Evolutionary conservation across 1,139 yeast genomes (phyloP).

Genomic region (Saccharomyces pastorianus): DNA sequence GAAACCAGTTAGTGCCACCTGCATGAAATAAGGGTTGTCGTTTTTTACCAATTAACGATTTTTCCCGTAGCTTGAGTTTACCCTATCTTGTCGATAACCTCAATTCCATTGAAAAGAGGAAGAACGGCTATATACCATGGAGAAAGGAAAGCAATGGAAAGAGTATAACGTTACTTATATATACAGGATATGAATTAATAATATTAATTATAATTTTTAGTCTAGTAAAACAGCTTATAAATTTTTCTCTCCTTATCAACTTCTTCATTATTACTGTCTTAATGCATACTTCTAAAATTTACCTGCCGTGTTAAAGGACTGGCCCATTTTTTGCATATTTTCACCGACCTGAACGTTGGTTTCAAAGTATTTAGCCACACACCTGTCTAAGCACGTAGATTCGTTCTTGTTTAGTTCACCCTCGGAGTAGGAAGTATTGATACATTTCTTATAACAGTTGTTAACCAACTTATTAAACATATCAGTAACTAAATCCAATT

Average conservation of each 20-base stretch:
- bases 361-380: conserved; percentile 94
- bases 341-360: conserved; percentile 96
- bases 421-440: conserved; percentile 53
- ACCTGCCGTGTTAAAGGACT: conserved; percentile 34
- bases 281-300: conserved; percentile 17
- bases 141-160: not conserved
- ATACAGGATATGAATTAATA: not conserved
- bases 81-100: not conserved
- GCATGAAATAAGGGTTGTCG: not conserved
- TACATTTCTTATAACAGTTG: conserved; percentile 87
- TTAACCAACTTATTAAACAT: conserved; percentile 85
- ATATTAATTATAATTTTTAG: conserved; percentile 2
- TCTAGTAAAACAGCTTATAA: conserved; percentile 1
- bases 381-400: conserved; percentile 88
- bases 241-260: not conserved
- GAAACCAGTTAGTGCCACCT: not conserved
- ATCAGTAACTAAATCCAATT: conserved; percentile 91
- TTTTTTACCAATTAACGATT: not conserved
- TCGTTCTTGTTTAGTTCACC: conserved; percentile 80
- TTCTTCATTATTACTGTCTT: not conserved
- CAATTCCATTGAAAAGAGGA: not conserved
- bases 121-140: not conserved
- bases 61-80: not conserved
- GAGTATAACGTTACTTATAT: not conserved
- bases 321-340: conserved; percentile 71